Evolutionary conservation across 352 stramenopile genomes (phyloP).

Genomic region (Phytophthora cryptogea): DNA sequence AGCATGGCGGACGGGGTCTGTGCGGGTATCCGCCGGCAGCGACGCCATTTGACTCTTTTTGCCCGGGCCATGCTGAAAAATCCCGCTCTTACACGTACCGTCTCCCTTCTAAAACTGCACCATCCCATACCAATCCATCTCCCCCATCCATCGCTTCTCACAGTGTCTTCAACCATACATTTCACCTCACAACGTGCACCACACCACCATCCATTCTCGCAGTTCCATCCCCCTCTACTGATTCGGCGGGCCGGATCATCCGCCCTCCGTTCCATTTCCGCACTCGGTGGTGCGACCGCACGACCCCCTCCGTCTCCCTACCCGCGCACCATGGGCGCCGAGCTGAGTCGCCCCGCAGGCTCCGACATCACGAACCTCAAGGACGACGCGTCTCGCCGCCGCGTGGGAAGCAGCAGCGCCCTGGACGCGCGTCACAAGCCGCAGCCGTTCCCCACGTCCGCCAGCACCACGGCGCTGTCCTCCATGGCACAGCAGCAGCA

Average conservation of each 20-base stretch:
- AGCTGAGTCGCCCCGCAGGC: constrained; percentile 57
- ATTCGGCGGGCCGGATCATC: constrained; percentile 15
- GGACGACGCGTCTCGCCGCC: constrained; percentile 49
- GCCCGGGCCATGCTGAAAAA: neutral
- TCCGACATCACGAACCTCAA: constrained; percentile 37
- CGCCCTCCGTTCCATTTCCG: constrained; percentile 21
- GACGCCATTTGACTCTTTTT: constrained; percentile 4
- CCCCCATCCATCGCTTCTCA: neutral
- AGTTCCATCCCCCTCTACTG: constrained; percentile 1
- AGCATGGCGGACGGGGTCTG: neutral
- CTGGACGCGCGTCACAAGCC: constrained; percentile 43
- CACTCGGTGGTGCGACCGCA: constrained; percentile 23
- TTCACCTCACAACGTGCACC: neutral
- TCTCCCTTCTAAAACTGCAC: neutral
- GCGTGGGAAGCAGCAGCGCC: constrained; percentile 70
- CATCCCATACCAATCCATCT: neutral
- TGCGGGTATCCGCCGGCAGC: constrained; percentile 1
- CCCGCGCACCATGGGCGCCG: constrained; percentile 55
- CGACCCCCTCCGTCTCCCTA: constrained; percentile 5
- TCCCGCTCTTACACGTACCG: neutral
- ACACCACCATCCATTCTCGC: neutral
- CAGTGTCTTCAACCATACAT: neutral
- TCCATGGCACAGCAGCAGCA: constrained; percentile 40
- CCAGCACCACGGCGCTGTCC: constrained; percentile 62
- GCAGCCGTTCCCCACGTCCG: constrained; percentile 43